Conservation (phyloP, 257 asterid species). For the Lycium barbarum region DNA sequence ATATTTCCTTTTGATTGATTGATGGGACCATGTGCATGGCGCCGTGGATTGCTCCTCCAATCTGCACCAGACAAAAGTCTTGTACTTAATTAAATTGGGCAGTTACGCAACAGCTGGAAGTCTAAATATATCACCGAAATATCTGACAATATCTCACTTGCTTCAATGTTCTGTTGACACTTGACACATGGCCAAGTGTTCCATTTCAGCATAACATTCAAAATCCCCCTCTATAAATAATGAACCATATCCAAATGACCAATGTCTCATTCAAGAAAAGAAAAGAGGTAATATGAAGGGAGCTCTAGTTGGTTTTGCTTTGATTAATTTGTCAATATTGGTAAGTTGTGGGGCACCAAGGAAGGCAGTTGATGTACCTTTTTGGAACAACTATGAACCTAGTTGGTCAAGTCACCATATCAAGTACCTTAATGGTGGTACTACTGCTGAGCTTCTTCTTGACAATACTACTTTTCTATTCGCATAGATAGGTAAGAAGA, state of each 20-base stretch:
- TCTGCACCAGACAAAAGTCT: no score
- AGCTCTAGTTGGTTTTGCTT: not conserved
- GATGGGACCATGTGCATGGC: no score
- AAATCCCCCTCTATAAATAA: slow-evolving; percentile 3
- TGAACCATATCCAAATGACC: slow-evolving; percentile 1
- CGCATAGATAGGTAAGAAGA: no score
- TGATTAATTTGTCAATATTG: slow-evolving; percentile 29
- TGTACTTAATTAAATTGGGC: not conserved
- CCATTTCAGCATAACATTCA: not conserved
- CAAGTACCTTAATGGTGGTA: slow-evolving; percentile 41
- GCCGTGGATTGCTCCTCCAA: no score
- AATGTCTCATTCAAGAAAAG: not conserved
- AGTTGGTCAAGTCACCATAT: slow-evolving; percentile 50
- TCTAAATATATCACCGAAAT: no score
- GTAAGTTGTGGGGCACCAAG: slow-evolving; percentile 36
- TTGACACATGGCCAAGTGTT: slow-evolving; percentile 1
- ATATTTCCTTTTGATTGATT: no score
- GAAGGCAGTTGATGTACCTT: slow-evolving; percentile 45
- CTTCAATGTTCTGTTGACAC: slow-evolving; percentile 6
- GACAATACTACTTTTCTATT: slow-evolving; percentile 24
- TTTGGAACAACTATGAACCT: slow-evolving; percentile 42
- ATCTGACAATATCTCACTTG: slow-evolving; percentile 24
- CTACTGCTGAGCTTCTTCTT: slow-evolving; percentile 41
- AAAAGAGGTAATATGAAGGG: not conserved
- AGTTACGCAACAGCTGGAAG: not conserved